Evolutionary conservation across 2,329 filamentous ascomycete species (phyloP).

Genomic region (Huntiella abstrusa): DNA sequence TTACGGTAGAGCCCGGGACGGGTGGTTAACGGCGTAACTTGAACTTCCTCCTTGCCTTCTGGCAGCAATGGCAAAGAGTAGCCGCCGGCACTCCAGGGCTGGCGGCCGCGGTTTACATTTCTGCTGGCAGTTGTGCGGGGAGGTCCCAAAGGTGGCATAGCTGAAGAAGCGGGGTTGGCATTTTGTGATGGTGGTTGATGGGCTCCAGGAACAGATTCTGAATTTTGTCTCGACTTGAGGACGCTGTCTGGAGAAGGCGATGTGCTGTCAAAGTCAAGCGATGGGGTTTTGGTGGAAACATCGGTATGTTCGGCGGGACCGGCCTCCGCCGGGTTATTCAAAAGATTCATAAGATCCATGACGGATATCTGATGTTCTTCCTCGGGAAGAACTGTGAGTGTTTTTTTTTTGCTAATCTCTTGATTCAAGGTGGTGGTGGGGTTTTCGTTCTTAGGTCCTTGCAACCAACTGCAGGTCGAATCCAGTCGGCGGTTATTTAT

Average conservation of each 20-base stretch:
- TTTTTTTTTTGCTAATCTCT: neutral
- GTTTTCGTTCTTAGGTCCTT: neutral
- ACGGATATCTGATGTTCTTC: slow-evolving; percentile 3
- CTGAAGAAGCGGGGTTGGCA: neutral
- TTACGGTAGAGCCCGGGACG: slow-evolving; percentile 6
- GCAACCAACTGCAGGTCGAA: slow-evolving; percentile 4
- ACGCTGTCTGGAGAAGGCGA: slow-evolving; percentile 19
- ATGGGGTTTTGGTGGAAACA: slow-evolving; percentile 9
- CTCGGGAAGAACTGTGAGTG: slow-evolving; percentile 2
- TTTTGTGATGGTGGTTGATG: slow-evolving; percentile 1
- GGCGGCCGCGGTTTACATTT: slow-evolving; percentile 16
- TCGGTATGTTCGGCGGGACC: neutral
- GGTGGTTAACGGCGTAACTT: slow-evolving; percentile 11
- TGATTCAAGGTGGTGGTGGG: neutral
- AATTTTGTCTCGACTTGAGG: slow-evolving; percentile 8
- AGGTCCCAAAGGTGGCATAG: slow-evolving; percentile 4
- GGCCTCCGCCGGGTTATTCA: slow-evolving; percentile 9
- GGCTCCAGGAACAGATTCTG: slow-evolving; percentile 7
- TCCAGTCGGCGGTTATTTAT: slow-evolving; percentile 6
- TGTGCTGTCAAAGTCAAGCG: slow-evolving; percentile 9
- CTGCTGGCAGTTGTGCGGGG: slow-evolving; percentile 3
- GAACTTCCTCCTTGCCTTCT: slow-evolving; percentile 19
- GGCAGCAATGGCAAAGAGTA: slow-evolving; percentile 27
- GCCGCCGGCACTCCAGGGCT: slow-evolving; percentile 32
- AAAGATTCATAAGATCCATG: slow-evolving; percentile 11